Percentiles rank a stretch among this genome's conserved stretches.
phyloP scores from a whole-genome alignment of 1,139 yeast species.

The Wickerhamomyces sp. region DNA sequence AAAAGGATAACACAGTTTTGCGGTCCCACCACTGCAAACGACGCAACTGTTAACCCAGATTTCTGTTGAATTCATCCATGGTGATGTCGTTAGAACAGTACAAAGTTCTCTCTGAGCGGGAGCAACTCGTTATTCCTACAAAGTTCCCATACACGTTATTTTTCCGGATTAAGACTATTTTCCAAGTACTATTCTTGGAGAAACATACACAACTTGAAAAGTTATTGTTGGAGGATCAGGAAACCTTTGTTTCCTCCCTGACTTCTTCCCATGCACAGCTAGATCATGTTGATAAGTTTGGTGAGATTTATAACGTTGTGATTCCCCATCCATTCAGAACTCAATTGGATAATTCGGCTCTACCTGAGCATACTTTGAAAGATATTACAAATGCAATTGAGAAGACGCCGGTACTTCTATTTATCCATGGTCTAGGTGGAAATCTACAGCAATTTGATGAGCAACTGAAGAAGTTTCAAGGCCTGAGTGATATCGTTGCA shows the following conservation, averaged over 20 bases:
- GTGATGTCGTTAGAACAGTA: conserved; percentile 9
- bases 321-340: conserved; percentile 15
- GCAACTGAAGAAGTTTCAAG: conserved; percentile 50
- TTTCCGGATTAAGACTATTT: conserved; percentile 3
- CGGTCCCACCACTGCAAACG: too few relatives aligned
- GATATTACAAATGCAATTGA: conserved; percentile 8
- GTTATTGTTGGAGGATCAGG: conserved; percentile 12
- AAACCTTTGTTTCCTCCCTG: conserved; percentile 11
- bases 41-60: too few relatives aligned
- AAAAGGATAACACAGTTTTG: too few relatives aligned
- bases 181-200: conserved; percentile 4
- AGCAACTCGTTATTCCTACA: conserved; percentile 12
- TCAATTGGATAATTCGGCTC: conserved; percentile 5
- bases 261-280: conserved; percentile 9
- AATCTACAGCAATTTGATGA: conserved; percentile 70
- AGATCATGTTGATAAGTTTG: conserved; percentile 10
- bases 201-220: conserved; percentile 13
- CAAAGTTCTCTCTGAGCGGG: conserved; percentile 13
- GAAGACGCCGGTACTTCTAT: conserved; percentile 41
- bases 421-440: conserved; percentile 70
- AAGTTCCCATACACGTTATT: neutral
- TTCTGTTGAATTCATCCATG: too few relatives aligned
- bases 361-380: neutral
- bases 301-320: conserved; percentile 11
- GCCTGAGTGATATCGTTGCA: conserved; percentile 49